Percentiles rank a stretch among this genome's conserved stretches.
phyloP scores from a whole-genome alignment of 73 alveolate species.

The Paramecium bursaria region DNA sequence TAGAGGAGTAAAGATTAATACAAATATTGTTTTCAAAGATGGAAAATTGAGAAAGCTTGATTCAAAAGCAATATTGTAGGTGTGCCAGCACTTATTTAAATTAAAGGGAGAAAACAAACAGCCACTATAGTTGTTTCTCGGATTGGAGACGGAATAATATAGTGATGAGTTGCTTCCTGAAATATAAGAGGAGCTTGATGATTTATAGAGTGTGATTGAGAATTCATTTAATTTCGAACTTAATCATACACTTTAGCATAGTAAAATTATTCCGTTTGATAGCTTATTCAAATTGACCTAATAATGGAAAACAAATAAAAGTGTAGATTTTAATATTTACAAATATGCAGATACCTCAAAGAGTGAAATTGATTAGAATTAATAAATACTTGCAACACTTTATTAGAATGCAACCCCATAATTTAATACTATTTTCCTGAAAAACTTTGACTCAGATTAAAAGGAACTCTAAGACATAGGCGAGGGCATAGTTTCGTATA shows the following conservation, averaged over 20 bases:
- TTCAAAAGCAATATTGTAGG: slow-evolving; percentile 14
- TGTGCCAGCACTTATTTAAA: slow-evolving; percentile 41
- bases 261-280: slow-evolving; percentile 21
- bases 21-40: slow-evolving; percentile 10
- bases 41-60: slow-evolving; percentile 29
- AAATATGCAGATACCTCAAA: slow-evolving; percentile 42
- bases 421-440: slow-evolving; percentile 37
- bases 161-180: neutral
- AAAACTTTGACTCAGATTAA: slow-evolving; percentile 7
- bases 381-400: slow-evolving; percentile 39
- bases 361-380: slow-evolving; percentile 46
- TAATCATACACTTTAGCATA: slow-evolving; percentile 20
- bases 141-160: slow-evolving; percentile 19
- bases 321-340: slow-evolving; percentile 57
- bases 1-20: slow-evolving; percentile 28
- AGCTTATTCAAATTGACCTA: slow-evolving; percentile 30
- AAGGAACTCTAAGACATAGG: neutral
- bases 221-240: slow-evolving; percentile 58
- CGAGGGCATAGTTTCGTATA: slow-evolving; percentile 34
- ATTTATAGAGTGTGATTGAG: slow-evolving; percentile 41
- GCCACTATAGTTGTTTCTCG: slow-evolving; percentile 9
- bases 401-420: slow-evolving; percentile 13
- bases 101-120: slow-evolving; percentile 32
- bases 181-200: slow-evolving; percentile 43
- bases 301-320: slow-evolving; percentile 17